Conservation (phyloP, 805 yeast genomes). For the Scheffersomyces amazonensis region DNA sequence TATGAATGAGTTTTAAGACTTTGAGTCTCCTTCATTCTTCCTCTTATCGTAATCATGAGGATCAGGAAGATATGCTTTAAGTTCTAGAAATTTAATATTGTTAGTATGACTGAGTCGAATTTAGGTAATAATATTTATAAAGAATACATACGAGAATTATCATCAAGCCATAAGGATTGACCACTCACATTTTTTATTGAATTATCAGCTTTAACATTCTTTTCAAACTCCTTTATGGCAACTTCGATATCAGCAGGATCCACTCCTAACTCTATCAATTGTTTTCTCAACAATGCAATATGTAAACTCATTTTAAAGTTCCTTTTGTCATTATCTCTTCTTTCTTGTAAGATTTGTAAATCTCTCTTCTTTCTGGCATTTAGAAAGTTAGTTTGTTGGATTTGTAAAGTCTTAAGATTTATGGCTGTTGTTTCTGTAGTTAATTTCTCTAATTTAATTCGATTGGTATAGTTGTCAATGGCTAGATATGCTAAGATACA, state of each 20-base stretch:
- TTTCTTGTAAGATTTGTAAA: constrained; percentile 48
- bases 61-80: constrained; percentile 56
- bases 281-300: constrained; percentile 62
- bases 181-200: constrained; percentile 56
- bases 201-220: constrained; percentile 54
- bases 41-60: constrained; percentile 55
- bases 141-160: constrained; percentile 35
- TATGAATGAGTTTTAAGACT: constrained; percentile 1
- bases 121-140: not conserved
- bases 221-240: constrained; percentile 55
- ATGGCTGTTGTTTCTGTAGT: constrained; percentile 34
- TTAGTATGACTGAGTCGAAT: too few species aligned
- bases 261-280: constrained; percentile 52
- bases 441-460: constrained; percentile 36
- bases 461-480: constrained; percentile 45
- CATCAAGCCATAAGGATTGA: constrained; percentile 58
- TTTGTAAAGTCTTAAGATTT: constrained; percentile 34
- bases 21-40: constrained; percentile 9
- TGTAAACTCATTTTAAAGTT: constrained; percentile 62
- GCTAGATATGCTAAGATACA: constrained; percentile 47
- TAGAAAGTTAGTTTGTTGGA: constrained; percentile 48
- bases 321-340: constrained; percentile 46
- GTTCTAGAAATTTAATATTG: too few species aligned
- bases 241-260: constrained; percentile 57
- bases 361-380: constrained; percentile 52